These are phyloP conservation scores for Solanum peruvianum DNA, from an alignment of 257 asterid species.

Conservation along the genomic window DNA sequence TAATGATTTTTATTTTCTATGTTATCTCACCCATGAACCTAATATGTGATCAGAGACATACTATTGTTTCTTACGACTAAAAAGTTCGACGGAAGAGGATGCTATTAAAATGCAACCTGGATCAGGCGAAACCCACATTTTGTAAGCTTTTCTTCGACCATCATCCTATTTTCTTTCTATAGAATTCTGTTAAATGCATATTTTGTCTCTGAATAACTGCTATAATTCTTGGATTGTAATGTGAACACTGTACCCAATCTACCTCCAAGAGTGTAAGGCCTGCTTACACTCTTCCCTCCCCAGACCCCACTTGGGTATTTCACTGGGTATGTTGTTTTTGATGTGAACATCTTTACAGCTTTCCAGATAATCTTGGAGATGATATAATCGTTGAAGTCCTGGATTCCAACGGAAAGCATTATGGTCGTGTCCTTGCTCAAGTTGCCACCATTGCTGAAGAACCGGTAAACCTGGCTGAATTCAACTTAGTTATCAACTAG, in stretches of 20 bases:
- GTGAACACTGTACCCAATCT: slow-evolving; percentile 1
- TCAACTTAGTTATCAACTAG: neutral
- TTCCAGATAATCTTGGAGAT: slow-evolving; percentile 46
- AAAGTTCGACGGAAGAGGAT: slow-evolving; percentile 46
- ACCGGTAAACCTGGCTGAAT: slow-evolving; percentile 13
- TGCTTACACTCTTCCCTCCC: neutral
- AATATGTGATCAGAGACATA: slow-evolving; percentile 24
- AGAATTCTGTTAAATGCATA: neutral
- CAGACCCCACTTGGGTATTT: neutral
- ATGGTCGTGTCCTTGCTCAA: slow-evolving; percentile 45
- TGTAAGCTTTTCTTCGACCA: slow-evolving; percentile 16
- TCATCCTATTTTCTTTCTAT: neutral
- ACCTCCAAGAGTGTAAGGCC: neutral
- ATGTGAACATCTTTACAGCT: slow-evolving; percentile 26
- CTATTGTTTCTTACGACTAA: slow-evolving; percentile 29
- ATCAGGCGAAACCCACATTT: slow-evolving; percentile 36
- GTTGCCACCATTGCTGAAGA: slow-evolving; percentile 46
- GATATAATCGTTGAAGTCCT: slow-evolving; percentile 34
- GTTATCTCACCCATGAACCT: neutral
- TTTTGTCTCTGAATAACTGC: neutral
- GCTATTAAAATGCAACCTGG: slow-evolving; percentile 40
- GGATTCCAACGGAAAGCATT: slow-evolving; percentile 39
- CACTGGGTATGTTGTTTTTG: neutral
- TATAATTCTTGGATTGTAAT: neutral
- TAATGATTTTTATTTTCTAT: neutral